These are phyloP conservation scores for Hypomontagnella submonticulosa DNA, from an alignment of 495 filamentous ascomycete species.

Conservation along the genomic window DNA sequence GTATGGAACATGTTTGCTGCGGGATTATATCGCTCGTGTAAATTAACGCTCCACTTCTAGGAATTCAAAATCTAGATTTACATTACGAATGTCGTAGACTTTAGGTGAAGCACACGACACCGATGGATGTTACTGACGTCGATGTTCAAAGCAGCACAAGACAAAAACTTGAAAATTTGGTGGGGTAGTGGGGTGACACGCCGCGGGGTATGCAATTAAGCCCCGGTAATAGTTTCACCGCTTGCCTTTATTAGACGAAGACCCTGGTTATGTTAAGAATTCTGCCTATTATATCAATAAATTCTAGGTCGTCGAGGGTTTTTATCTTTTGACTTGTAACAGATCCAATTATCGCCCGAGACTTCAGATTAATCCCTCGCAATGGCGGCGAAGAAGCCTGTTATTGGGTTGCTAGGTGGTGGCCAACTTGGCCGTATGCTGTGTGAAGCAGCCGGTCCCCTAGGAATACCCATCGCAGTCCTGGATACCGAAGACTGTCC, in stretches of 20 bases:
- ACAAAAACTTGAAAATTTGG: neutral
- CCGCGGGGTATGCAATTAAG: constrained; percentile 31
- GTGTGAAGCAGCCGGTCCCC: constrained; percentile 86
- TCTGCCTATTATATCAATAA: constrained; percentile 15
- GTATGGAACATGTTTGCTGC: constrained; percentile 20
- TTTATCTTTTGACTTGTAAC: constrained; percentile 18
- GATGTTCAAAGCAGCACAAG: neutral
- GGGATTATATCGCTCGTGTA: neutral
- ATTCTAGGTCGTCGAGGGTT: constrained; percentile 17
- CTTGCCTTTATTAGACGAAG: constrained; percentile 15
- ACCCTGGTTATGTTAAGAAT: constrained; percentile 8
- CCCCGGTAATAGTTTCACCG: constrained; percentile 11
- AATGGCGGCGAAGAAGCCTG: constrained; percentile 35
- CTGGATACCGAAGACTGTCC: constrained; percentile 84
- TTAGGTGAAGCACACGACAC: neutral
- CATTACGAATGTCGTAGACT: neutral
- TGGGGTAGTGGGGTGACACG: constrained; percentile 22
- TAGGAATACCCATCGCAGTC: constrained; percentile 82
- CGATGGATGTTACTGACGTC: neutral
- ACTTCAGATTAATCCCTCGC: neutral
- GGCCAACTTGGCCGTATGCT: constrained; percentile 96
- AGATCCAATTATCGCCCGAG: neutral
- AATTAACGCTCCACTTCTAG: neutral
- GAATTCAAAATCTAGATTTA: neutral
- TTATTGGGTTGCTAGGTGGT: constrained; percentile 36